Evolutionary conservation across 2,329 filamentous ascomycete genomes (phyloP), one percentile per base, ranked within the genome.

Genomic region (Thielaviopsis ethacetica): DNA sequence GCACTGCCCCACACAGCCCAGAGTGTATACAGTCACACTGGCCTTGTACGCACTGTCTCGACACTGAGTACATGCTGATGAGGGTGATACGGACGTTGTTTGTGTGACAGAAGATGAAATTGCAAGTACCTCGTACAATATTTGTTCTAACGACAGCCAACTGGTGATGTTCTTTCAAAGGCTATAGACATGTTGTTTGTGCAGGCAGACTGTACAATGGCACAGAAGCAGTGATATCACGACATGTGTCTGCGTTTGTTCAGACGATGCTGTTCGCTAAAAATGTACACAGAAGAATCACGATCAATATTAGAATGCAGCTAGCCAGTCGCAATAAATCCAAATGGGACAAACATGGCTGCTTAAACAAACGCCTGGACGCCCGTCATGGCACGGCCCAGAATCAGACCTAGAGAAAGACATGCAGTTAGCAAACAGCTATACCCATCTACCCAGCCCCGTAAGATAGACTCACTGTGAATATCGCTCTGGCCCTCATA

Each of bases 401-500:
- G 67, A 66, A 86, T 86, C 66, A 86, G 75, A 66, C 80, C 85
- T 88, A 65, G 26, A 27, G 26, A 27, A 27, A 27, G 26, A 27
- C n/a, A 0, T 5, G 34, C 38, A 15, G 9, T 12, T 26, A 51
- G 22, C 49, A 51, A 21, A 51, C 19, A 51, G 19, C 10, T 5
- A 26, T 13, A 22, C 50, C 50, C 15, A 50, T 53, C 52, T 6
- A 1, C 26, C 27, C 21, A 22, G 3, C 30, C 3, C 3, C 4
- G 53, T n/a, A n/a, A n/a, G n/a, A n/a, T 44, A n/a, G 27, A 34
- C 86, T 79, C 74, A 91, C 89, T 82, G 71, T 97, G 93, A 69
- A 97, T 97, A 72, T 97, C 93, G 68, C 91, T 96, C 73, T 97
- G 93, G 22, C 93, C 93, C 73, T 98, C 93, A 66, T 98, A 98